phyloP scores from a whole-genome alignment of 305 asterid species.

The Fraxinus angustifolia region DNA sequence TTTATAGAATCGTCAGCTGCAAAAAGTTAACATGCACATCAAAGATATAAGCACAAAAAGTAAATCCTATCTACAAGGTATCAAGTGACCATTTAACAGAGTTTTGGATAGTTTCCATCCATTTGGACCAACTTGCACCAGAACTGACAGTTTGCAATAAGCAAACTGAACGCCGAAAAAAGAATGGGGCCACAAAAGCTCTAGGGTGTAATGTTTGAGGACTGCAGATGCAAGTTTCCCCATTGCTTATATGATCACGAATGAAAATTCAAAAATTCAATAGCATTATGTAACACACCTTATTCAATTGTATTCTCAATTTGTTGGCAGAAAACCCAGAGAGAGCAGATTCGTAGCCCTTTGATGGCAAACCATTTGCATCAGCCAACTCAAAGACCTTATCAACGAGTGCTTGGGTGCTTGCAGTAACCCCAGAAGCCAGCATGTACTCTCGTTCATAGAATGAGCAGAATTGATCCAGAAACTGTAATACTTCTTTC shows the following conservation, averaged over 20 bases:
- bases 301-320: conserved; percentile 50
- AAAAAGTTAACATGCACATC: conserved; percentile 25
- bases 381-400: conserved; percentile 73
- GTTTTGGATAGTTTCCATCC: neutral
- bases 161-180: neutral
- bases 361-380: conserved; percentile 71
- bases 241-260: conserved; percentile 4
- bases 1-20: conserved; percentile 91
- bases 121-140: neutral
- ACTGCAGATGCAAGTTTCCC: neutral
- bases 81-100: neutral
- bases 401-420: conserved; percentile 53
- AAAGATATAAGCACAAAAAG: conserved; percentile 30
- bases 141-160: neutral
- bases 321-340: conserved; percentile 55
- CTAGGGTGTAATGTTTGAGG: neutral
- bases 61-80: conserved; percentile 11
- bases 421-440: conserved; percentile 46
- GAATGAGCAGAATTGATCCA: conserved; percentile 80
- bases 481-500: conserved; percentile 67
- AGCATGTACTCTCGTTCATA: conserved; percentile 56
- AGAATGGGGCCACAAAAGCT: neutral
- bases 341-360: conserved; percentile 58
- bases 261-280: conserved; percentile 13
- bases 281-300: conserved; percentile 43